Percentiles rank a stretch among this genome's conserved stretches.
phyloP scores from a whole-genome alignment of 2,329 filamentous ascomycete genomes.

The Xylariomycetidae sp. region DNA sequence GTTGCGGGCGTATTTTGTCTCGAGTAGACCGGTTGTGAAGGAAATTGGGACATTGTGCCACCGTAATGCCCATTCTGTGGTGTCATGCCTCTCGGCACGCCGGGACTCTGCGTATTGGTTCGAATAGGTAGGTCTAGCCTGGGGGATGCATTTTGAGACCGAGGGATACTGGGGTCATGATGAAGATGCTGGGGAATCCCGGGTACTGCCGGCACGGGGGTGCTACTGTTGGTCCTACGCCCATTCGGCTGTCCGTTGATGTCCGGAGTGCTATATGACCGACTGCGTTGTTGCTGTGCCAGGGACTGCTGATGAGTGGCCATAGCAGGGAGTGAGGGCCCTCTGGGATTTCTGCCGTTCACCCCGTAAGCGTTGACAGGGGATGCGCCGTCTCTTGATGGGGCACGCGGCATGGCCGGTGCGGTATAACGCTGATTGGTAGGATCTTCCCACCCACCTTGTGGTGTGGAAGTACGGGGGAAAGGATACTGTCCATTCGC shows the following conservation, averaged over 20 bases:
- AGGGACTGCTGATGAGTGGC: conserved; percentile 49
- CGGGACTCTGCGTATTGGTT: conserved; percentile 67
- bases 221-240: conserved; percentile 49
- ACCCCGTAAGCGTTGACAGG: conserved; percentile 58
- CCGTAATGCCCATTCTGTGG: conserved; percentile 46
- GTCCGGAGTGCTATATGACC: conserved; percentile 93
- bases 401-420: conserved; percentile 75
- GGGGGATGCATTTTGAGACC: conserved; percentile 80
- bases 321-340: conserved; percentile 77
- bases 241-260: conserved; percentile 69
- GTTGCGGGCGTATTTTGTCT: conserved; percentile 41
- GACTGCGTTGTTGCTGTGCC: conserved; percentile 66
- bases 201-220: conserved; percentile 63
- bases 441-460: conserved; percentile 65
- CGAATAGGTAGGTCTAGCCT: conserved; percentile 63
- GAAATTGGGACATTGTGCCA: conserved; percentile 52
- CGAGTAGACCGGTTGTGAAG: conserved; percentile 48
- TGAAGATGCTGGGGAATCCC: conserved; percentile 70
- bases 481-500: conserved; percentile 56
- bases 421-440: conserved; percentile 83
- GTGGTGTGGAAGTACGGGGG: conserved; percentile 67
- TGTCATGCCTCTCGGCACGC: conserved; percentile 53
- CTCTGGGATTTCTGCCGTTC: conserved; percentile 62
- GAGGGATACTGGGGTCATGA: conserved; percentile 61
- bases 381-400: conserved; percentile 71